phyloP scores from a whole-genome alignment of 2,329 filamentous ascomycete species.

The Hypomyces rosellus region DNA sequence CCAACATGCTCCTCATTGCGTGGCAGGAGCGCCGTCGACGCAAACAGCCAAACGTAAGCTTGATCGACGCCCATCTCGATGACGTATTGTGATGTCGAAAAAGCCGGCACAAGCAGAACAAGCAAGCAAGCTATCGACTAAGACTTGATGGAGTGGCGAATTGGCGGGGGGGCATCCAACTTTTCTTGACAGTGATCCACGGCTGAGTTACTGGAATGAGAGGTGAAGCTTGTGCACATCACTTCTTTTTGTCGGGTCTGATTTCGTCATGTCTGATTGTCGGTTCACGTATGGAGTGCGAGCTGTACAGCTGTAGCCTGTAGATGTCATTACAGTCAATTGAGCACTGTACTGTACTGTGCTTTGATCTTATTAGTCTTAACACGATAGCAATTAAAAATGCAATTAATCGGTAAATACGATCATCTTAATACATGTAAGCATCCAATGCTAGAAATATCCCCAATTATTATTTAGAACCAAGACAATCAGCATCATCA shows the following conservation, averaged over 20 bases:
- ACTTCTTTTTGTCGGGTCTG: no score
- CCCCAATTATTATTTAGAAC: no score
- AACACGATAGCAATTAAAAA: no score
- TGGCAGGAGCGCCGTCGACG: neutral
- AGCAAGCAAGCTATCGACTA: neutral
- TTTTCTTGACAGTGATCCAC: neutral
- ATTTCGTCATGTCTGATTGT: neutral
- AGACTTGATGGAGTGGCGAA: neutral
- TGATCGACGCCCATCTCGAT: constrained; percentile 6
- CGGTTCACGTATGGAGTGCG: neutral
- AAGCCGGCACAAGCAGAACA: neutral
- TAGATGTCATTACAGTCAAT: neutral
- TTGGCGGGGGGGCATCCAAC: neutral
- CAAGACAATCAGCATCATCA: no score
- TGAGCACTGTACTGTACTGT: neutral
- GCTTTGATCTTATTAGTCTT: no score
- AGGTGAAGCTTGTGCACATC: no score
- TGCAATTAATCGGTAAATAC: no score
- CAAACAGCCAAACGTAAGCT: constrained; percentile 2
- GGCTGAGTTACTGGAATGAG: no score
- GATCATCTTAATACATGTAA: no score
- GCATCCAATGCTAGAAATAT: no score
- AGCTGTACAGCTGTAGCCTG: neutral
- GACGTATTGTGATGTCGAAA: constrained; percentile 7
- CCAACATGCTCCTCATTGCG: neutral